Percentiles rank a stretch among this genome's conserved stretches.
Conservation (phyloP, 2,329 filamentous ascomycete genomes). For the Fusarium sp. region DNA sequence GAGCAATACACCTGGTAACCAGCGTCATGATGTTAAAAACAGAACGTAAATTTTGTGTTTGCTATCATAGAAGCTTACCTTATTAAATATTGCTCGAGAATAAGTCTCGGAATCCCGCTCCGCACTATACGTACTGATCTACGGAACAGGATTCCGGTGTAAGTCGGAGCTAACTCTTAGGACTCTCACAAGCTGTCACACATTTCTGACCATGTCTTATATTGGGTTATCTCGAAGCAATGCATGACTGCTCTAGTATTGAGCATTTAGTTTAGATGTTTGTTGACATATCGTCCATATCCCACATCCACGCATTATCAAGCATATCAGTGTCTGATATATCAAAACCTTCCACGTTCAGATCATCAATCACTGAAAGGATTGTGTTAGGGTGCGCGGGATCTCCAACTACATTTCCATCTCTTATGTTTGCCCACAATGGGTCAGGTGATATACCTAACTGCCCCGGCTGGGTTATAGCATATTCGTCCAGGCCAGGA, state of each 20-base stretch:
- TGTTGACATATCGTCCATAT: conserved; percentile 5
- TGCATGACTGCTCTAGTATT: not conserved
- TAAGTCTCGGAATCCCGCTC: conserved; percentile 4
- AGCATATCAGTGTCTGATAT: conserved; percentile 18
- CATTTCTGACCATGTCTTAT: not conserved
- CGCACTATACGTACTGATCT: not conserved
- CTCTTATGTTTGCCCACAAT: conserved; percentile 27
- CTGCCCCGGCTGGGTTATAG: conserved; percentile 10
- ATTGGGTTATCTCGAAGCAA: not conserved
- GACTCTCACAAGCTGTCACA: not conserved
- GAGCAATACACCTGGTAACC: not conserved
- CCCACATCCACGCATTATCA: conserved; percentile 30
- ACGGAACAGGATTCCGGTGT: conserved; percentile 12
- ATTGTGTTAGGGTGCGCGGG: conserved; percentile 18
- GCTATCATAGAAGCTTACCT: not conserved
- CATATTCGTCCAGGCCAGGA: conserved; percentile 11
- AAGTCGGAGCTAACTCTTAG: not conserved
- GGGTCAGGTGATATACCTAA: conserved; percentile 24
- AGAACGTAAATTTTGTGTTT: not conserved
- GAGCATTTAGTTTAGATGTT: not conserved
- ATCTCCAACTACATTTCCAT: not conserved
- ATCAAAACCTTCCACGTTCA: conserved; percentile 9
- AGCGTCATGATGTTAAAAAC: not conserved
- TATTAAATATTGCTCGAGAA: not conserved
- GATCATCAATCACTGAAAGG: conserved; percentile 31